Evolutionary conservation across 2,329 filamentous ascomycete genomes (phyloP), one percentile per base, ranked within the genome.

Genomic region (Pyrenophora tritici-repentis): DNA sequence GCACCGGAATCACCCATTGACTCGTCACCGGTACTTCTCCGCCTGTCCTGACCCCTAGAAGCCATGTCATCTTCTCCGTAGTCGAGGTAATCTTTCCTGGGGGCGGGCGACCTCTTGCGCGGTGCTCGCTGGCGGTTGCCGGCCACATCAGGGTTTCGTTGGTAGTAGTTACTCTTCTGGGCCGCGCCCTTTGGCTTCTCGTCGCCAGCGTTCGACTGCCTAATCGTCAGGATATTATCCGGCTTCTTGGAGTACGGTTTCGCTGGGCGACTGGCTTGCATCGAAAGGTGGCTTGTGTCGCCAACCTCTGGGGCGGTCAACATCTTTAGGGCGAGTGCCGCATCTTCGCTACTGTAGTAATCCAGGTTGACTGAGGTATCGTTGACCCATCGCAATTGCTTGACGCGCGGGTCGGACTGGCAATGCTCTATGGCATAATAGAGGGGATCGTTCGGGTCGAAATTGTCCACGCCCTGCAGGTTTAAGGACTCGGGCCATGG

Each of bases 351-450:
- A 31, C 76, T 79, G 49, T 79, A 78, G 76, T 94, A 97, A 44
- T 96, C 75, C 45, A 97, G 79, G 70, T 97, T 97, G 56, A 91
- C 90, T 0, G 91, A 93, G 6, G 85, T 86, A 73, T 99, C 94
- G 71, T 97, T 90, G 60, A 99, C 91, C 94, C 94, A 99, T 76
- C 97, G 91, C 57, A 97, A 80, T 55, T 66, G 59, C 42, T 68
- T 69, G 35, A 67, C 83, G 81, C 48, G 83, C 78, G 49, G 86
- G 78, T 44, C 77, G 67, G 47, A 81, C 78, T 76, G 65, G 17
- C 83, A 91, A 71, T 94, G 83, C 56, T 89, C 81, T 40, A 79
- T 75, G 7, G 90, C 84, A 64, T 91, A 97, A 52, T 82, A 79
- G 62, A 88, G 87, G 63, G 97, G 87, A 58, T 96, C 86, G 47